These are phyloP conservation scores for Fraxinus baroniana DNA, from an alignment of 305 asterid genomes.

Conservation along the genomic window DNA sequence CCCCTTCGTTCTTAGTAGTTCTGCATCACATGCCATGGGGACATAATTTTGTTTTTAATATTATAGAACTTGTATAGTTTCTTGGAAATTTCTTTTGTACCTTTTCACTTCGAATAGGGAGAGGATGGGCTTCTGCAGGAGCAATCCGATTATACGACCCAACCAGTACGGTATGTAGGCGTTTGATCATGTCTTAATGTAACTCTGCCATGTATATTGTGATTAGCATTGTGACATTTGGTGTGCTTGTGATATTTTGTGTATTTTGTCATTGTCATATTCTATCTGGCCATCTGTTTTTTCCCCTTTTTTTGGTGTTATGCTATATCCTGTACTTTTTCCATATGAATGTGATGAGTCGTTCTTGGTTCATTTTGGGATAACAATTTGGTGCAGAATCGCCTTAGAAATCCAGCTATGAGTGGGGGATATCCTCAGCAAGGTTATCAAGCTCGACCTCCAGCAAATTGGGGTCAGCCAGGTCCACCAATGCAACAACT, in stretches of 20 bases:
- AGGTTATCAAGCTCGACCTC: slow-evolving; percentile 89
- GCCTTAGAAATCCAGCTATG: slow-evolving; percentile 67
- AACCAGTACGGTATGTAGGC: slow-evolving; percentile 87
- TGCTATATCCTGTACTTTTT: background rate
- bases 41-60: slow-evolving; percentile 28
- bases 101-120: slow-evolving; percentile 76
- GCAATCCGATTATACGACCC: slow-evolving; percentile 60
- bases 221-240: slow-evolving; percentile 20
- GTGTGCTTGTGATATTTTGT: background rate
- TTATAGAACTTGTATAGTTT: slow-evolving; percentile 39
- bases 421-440: slow-evolving; percentile 82
- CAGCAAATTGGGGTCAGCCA: slow-evolving; percentile 71
- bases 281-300: background rate
- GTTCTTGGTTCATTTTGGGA: slow-evolving; percentile 51
- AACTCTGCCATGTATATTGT: slow-evolving; percentile 39
- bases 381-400: slow-evolving; percentile 74
- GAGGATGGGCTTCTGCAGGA: slow-evolving; percentile 92
- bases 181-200: slow-evolving; percentile 53
- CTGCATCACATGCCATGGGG: slow-evolving; percentile 20
- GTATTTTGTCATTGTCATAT: background rate
- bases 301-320: background rate
- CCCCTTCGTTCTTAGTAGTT: background rate
- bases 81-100: slow-evolving; percentile 49
- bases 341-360: background rate
- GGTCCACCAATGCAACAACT: slow-evolving; percentile 80